Evolutionary conservation across 2,329 filamentous ascomycete species (phyloP).

Genomic region (Alternaria alternata): DNA sequence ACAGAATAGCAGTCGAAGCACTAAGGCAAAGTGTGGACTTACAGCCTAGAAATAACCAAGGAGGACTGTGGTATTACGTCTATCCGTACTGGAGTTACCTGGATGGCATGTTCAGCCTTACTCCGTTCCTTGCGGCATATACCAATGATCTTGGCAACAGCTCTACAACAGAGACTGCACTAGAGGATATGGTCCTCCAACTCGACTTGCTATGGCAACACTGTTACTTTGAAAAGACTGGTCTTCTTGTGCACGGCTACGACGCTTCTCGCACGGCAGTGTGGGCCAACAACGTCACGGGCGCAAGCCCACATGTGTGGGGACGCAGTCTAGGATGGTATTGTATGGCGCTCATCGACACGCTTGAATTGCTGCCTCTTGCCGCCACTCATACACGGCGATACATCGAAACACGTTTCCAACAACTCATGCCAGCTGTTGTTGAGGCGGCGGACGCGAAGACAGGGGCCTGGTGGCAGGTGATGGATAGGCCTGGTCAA

Average conservation of each 20-base stretch:
- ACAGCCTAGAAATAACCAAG: constrained; percentile 40
- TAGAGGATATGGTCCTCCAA: constrained; percentile 26
- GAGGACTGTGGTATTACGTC: constrained; percentile 49
- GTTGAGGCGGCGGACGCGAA: constrained; percentile 38
- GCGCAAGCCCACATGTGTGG: constrained; percentile 64
- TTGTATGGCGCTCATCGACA: constrained; percentile 60
- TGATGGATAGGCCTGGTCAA: constrained; percentile 60
- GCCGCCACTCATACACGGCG: not conserved
- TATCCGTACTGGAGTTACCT: constrained; percentile 64
- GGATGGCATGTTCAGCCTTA: constrained; percentile 62
- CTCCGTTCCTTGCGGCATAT: constrained; percentile 53
- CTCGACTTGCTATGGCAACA: constrained; percentile 55
- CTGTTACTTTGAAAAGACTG: constrained; percentile 48
- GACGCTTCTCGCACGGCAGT: constrained; percentile 58
- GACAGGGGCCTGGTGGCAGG: constrained; percentile 64
- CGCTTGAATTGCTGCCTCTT: constrained; percentile 52
- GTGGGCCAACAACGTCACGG: constrained; percentile 62
- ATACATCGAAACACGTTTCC: constrained; percentile 11
- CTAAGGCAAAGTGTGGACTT: constrained; percentile 36
- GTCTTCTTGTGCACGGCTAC: constrained; percentile 64
- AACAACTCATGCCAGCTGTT: constrained; percentile 42
- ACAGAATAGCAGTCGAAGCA: constrained; percentile 15
- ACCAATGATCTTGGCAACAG: not conserved
- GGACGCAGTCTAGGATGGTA: constrained; percentile 65
- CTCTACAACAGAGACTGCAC: not conserved